Percentiles rank a stretch among this genome's conserved stretches.
Conservation (phyloP, 371 early-diverging fungal species). For the Rhizopus stolonifer region DNA sequence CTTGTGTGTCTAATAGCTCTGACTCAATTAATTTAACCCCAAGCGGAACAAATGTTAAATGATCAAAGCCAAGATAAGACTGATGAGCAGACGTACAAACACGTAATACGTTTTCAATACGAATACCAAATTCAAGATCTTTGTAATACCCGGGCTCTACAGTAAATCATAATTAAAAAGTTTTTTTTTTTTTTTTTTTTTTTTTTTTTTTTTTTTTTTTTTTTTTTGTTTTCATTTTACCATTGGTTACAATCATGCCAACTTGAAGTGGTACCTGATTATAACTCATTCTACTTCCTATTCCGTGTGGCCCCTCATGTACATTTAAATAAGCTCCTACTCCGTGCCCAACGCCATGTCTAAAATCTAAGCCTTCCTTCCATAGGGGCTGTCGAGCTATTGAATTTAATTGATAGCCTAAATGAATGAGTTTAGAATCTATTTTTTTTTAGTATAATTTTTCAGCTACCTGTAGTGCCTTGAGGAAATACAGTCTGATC, state of each 20-base stretch:
- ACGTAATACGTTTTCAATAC: conserved; percentile 91
- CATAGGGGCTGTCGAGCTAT: conserved; percentile 89
- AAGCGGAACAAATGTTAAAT: conserved; percentile 86
- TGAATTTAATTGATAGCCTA: conserved; percentile 80
- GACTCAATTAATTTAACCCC: conserved; percentile 71
- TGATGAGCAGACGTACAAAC: conserved; percentile 67
- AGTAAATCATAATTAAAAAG: neutral
- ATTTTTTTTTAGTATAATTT: neutral
- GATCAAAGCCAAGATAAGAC: conserved; percentile 85
- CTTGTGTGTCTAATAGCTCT: conserved; percentile 59
- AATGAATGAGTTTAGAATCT: no score
- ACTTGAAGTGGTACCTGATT: conserved; percentile 68
- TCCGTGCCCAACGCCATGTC: conserved; percentile 99
- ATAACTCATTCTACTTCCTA: conserved; percentile 72
- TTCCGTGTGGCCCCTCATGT: conserved; percentile 98
- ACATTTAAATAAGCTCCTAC: conserved; percentile 98
- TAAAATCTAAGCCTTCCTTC: conserved; percentile 92
- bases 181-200: neutral
- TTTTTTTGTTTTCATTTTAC: no score
- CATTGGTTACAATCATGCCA: conserved; percentile 91
- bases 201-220: no score
- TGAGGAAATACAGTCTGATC: conserved; percentile 84
- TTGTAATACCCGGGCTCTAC: conserved; percentile 98
- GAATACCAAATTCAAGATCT: conserved; percentile 96
- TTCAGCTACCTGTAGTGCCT: conserved; percentile 70